phyloP scores from a whole-genome alignment of 2,329 filamentous ascomycete genomes.

The Ceratocystis destructans region DNA sequence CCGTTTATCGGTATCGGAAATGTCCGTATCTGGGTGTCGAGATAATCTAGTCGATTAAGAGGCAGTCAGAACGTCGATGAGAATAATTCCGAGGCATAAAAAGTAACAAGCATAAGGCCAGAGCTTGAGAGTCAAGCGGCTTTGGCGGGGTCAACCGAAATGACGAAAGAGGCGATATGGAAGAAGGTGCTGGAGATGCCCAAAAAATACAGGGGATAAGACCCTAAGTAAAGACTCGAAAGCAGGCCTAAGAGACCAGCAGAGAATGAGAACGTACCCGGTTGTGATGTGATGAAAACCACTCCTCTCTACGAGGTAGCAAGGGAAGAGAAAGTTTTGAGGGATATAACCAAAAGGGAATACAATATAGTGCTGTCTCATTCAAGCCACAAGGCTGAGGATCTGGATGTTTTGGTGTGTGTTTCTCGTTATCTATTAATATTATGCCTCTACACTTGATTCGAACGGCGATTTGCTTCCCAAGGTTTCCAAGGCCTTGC shows the following conservation, averaged over 20 bases:
- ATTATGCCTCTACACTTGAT: background rate
- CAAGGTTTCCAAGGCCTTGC: background rate
- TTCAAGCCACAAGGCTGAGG: background rate
- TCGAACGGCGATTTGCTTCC: constrained; percentile 1
- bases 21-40: background rate
- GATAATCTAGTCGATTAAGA: background rate
- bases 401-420: background rate
- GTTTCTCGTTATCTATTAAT: background rate
- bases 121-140: constrained; percentile 1
- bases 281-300: background rate
- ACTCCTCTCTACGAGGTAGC: background rate
- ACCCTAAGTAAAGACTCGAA: background rate
- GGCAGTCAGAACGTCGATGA: constrained; percentile 1
- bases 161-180: constrained; percentile 9
- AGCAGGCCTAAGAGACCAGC: background rate
- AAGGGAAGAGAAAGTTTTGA: background rate
- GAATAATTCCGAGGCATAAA: background rate
- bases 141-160: constrained; percentile 8
- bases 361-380: background rate
- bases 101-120: background rate
- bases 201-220: background rate
- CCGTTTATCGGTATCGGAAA: background rate
- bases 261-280: background rate
- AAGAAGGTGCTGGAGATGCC: background rate
- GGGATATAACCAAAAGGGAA: background rate